Conservation (phyloP, 108 stramenopile species). For the Epipyxis sp. region DNA sequence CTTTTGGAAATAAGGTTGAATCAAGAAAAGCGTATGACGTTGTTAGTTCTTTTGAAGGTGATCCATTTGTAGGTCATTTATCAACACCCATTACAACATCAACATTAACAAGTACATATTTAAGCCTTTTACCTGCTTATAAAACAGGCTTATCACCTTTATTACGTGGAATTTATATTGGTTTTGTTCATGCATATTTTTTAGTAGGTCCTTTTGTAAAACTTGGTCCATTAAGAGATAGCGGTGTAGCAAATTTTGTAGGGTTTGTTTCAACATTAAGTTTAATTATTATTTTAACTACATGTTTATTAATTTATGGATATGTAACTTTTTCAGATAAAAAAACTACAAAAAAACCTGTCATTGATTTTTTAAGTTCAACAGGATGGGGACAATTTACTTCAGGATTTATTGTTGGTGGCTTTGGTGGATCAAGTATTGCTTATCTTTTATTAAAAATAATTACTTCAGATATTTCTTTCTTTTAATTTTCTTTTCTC, state of each 20-base stretch:
- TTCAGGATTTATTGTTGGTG: constrained; percentile 13
- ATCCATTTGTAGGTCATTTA: constrained; percentile 27
- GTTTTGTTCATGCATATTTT: constrained; percentile 22
- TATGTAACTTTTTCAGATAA: neutral
- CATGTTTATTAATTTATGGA: constrained; percentile 1
- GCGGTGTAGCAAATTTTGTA: neutral
- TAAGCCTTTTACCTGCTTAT: constrained; percentile 5
- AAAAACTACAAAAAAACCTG: neutral
- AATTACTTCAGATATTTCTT: too few species aligned
- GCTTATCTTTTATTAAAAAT: neutral
- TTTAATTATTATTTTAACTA: constrained; percentile 14
- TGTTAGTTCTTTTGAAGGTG: constrained; percentile 4
- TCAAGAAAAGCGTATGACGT: neutral
- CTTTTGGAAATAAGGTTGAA: neutral
- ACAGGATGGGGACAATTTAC: neutral
- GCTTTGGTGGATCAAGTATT: neutral
- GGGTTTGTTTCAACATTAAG: constrained; percentile 1
- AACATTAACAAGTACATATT: constrained; percentile 5
- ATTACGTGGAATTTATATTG: constrained; percentile 12
- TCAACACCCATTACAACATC: constrained; percentile 23
- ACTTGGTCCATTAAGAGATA: neutral
- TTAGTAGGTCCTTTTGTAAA: constrained; percentile 18
- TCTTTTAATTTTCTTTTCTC: too few species aligned
- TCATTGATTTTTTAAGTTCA: neutral
- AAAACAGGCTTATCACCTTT: constrained; percentile 2